Evolutionary conservation across 345 rosid genomes (phyloP), one percentile per base, ranked within the genome.

Genomic region (Cochlearia excelsa): DNA sequence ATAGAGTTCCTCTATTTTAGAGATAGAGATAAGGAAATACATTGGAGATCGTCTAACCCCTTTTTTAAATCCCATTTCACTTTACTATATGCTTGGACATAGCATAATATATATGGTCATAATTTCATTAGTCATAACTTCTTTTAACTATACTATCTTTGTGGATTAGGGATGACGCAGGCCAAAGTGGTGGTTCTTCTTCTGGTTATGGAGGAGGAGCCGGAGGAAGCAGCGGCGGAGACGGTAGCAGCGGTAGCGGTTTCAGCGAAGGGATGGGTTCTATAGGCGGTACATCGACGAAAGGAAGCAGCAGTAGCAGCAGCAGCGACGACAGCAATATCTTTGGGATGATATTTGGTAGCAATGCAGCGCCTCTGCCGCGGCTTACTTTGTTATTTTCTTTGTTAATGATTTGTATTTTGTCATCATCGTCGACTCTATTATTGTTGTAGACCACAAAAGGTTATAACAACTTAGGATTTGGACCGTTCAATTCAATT

Each of bases 281-380:
- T 16, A 30, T 62, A 1, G 45, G 73, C 3, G 75, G 75, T 9
- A 52, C 63, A 16, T 16, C 23, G 27, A 46, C 69, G 4, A 46
- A 61, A 58, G 61, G 75, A 59, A 42, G 65, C 47, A 57, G 63
- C 43, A 61, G 56, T 8, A 30, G 67, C 26, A 26, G 6, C 40
- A 37, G 46, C 33, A 33, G 37, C 42, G 61, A 47, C 5, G 67
- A 38, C n/a, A 38, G 26, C 44, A n/a, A 66, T 49, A 31, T 53
- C 58, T 66, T 72, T 1, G 54, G 50, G 54, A 72, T 72, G 75
- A 54, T 72, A 54, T 72, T 72, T 1, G 71, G 75, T 48, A 72
- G 67, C 48, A 10, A 54, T 59, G 75, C 75, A 11, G 46, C 67
- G 31, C 30, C 71, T 35, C 28, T 27, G 8, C 55, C 56, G 10